phyloP scores from a whole-genome alignment of 495 filamentous ascomycete genomes.

The Chaetomium tenue region DNA sequence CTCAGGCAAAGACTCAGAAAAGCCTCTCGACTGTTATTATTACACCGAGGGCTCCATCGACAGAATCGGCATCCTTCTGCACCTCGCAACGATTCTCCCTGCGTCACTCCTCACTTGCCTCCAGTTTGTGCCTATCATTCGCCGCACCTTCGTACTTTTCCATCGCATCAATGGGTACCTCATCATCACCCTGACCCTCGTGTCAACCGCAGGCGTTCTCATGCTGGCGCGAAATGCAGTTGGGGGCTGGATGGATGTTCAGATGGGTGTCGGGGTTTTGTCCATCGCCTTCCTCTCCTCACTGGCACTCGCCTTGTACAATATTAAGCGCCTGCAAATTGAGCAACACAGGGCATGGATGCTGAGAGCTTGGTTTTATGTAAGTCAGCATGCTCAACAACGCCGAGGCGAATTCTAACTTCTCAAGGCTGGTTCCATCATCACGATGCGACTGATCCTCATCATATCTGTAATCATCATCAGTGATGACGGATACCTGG shows the following conservation, averaged over 20 bases:
- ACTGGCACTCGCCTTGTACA: constrained; percentile 46
- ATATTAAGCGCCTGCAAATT: constrained; percentile 54
- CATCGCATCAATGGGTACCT: constrained; percentile 58
- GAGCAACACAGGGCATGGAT: constrained; percentile 61
- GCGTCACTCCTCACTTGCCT: constrained; percentile 47
- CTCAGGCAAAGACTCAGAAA: neutral
- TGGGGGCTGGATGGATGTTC: constrained; percentile 46
- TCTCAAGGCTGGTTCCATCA: constrained; percentile 43
- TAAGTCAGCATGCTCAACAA: constrained; percentile 26
- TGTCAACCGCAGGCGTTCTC: constrained; percentile 44
- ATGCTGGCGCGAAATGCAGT: constrained; percentile 46
- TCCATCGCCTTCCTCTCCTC: constrained; percentile 38
- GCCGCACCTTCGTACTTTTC: constrained; percentile 45
- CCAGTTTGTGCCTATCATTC: constrained; percentile 55
- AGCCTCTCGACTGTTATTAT: constrained; percentile 53
- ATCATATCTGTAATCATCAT: constrained; percentile 37
- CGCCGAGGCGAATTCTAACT: neutral
- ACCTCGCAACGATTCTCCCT: constrained; percentile 50
- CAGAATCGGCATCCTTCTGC: constrained; percentile 48
- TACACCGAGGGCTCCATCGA: constrained; percentile 32
- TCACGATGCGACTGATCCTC: constrained; percentile 49
- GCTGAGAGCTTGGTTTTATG: constrained; percentile 50
- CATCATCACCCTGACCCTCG: constrained; percentile 44
- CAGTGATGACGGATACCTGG: constrained; percentile 31
- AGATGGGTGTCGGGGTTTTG: constrained; percentile 39